Percentiles rank a stretch among this genome's conserved stretches.
Evolutionary conservation across 352 stramenopile species (phyloP).

Genomic region (Globisporangium heterothallicum): DNA sequence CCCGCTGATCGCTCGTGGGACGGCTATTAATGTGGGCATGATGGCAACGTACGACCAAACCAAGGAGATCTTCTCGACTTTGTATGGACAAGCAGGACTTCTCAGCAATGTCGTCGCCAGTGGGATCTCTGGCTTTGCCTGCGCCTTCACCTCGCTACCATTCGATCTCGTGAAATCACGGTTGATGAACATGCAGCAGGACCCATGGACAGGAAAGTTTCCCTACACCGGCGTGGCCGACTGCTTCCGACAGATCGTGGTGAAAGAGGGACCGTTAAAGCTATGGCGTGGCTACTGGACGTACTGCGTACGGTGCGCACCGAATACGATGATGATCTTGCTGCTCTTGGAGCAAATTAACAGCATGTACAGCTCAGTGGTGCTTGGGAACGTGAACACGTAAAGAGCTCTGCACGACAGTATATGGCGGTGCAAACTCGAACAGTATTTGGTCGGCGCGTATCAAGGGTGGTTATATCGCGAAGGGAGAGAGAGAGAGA

Average conservation of each 20-base stretch:
- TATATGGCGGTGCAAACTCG: neutral
- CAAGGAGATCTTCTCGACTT: conserved; percentile 83
- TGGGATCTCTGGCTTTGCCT: conserved; percentile 95
- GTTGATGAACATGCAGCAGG: conserved; percentile 96
- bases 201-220: conserved; percentile 84
- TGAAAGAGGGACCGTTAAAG: conserved; percentile 91
- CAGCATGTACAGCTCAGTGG: conserved; percentile 50
- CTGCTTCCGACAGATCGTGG: conserved; percentile 92
- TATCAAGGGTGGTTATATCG: no score
- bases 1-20: conserved; percentile 92
- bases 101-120: conserved; percentile 90
- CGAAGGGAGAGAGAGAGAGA: no score
- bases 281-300: conserved; percentile 97
- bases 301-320: conserved; percentile 97
- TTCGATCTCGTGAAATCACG: conserved; percentile 99
- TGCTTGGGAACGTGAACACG: neutral
- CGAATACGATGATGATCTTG: conserved; percentile 99
- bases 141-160: conserved; percentile 95
- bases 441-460: no score
- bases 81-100: conserved; percentile 56
- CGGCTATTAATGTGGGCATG: conserved; percentile 99
- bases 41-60: conserved; percentile 99
- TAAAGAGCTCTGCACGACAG: no score
- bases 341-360: conserved; percentile 96
- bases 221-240: conserved; percentile 94